These are phyloP conservation scores for Dryas alaskensis DNA, from an alignment of 306 rosid species.

Conservation along the genomic window DNA sequence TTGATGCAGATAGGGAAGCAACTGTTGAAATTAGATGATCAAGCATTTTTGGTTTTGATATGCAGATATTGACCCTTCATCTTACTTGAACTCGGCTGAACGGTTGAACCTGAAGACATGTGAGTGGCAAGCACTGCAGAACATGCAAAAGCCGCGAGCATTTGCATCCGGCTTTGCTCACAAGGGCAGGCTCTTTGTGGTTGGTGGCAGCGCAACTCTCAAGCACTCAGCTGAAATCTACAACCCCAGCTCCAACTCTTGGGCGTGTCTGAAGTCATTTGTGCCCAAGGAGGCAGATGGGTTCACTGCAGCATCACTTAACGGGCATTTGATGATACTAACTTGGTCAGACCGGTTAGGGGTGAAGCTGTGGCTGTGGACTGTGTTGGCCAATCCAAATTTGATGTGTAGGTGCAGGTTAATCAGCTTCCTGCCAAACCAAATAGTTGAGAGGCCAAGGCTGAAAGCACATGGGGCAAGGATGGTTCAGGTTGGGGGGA, in stretches of 20 bases:
- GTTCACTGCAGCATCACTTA: constrained; percentile 5
- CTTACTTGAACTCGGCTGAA: constrained; percentile 11
- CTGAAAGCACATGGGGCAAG: constrained; percentile 8
- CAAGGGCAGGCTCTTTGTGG: constrained; percentile 4
- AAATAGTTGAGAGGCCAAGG: not conserved
- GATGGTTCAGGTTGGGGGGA: constrained; percentile 12
- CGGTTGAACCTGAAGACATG: constrained; percentile 12
- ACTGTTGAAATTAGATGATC: not conserved
- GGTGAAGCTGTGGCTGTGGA: constrained; percentile 12
- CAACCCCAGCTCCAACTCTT: constrained; percentile 1
- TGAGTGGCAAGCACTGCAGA: constrained; percentile 9
- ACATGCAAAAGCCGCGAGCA: constrained; percentile 9
- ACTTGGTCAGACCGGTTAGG: constrained; percentile 10
- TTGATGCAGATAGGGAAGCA: not conserved
- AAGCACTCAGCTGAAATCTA: constrained; percentile 13
- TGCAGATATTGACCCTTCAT: constrained; percentile 8
- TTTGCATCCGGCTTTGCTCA: constrained; percentile 13
- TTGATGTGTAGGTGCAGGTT: not conserved
- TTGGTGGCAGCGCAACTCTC: constrained; percentile 2
- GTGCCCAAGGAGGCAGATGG: constrained; percentile 13
- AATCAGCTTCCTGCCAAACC: constrained; percentile 12
- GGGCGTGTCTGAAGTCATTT: constrained; percentile 2
- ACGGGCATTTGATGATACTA: not conserved
- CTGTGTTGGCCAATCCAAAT: not conserved
- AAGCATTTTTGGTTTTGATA: not conserved